phyloP scores from a whole-genome alignment of 2,329 filamentous ascomycete species.

The Xylaria sp. region DNA sequence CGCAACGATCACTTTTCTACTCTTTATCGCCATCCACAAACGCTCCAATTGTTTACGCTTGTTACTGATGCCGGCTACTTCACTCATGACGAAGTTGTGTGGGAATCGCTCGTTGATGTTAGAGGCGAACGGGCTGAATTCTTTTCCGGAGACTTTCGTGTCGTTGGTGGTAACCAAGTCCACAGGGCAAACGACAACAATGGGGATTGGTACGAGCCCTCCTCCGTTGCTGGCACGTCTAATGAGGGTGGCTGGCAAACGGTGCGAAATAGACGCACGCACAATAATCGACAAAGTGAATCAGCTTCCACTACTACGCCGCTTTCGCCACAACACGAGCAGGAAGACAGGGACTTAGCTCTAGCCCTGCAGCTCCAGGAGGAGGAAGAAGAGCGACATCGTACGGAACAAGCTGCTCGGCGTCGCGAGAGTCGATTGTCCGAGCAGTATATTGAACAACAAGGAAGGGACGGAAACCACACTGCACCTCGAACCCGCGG shows the following conservation, averaged over 20 bases:
- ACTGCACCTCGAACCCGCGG: constrained; percentile 42
- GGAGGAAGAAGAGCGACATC: constrained; percentile 85
- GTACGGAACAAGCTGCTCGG: constrained; percentile 69
- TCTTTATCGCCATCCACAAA: constrained; percentile 86
- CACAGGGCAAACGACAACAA: constrained; percentile 34
- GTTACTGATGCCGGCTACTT: constrained; percentile 95
- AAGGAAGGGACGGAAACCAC: constrained; percentile 56
- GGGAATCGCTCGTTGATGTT: constrained; percentile 92
- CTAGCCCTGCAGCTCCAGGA: constrained; percentile 93
- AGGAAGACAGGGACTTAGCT: constrained; percentile 89
- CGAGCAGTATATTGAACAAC: constrained; percentile 76
- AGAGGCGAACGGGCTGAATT: constrained; percentile 85
- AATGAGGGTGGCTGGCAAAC: constrained; percentile 66
- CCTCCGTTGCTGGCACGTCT: constrained; percentile 38
- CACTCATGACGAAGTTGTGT: constrained; percentile 89
- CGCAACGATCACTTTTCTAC: constrained; percentile 98
- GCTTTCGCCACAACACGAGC: constrained; percentile 62
- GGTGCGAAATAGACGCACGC: constrained; percentile 56
- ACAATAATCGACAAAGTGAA: constrained; percentile 41
- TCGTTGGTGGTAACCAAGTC: constrained; percentile 72
- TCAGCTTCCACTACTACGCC: constrained; percentile 44
- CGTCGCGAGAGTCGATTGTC: constrained; percentile 75
- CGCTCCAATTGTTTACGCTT: constrained; percentile 79
- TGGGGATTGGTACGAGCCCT: constrained; percentile 38
- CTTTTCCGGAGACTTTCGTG: constrained; percentile 88